These are phyloP conservation scores for Rhizoctonia solani DNA, from an alignment of 1,284 basidiomycete species.

Conservation along the genomic window DNA sequence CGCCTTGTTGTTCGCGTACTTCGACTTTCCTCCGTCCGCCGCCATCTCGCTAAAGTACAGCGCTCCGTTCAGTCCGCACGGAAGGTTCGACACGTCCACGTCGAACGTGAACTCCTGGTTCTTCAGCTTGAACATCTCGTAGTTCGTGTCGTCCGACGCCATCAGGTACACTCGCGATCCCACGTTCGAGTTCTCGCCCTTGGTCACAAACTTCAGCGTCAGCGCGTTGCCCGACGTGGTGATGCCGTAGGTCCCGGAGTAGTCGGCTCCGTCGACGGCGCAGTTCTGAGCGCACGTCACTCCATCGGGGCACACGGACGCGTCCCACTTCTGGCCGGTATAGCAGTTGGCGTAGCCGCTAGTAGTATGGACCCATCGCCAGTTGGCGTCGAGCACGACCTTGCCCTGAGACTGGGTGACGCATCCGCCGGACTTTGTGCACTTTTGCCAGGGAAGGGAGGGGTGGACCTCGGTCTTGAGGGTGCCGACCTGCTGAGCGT, in stretches of 20 bases:
- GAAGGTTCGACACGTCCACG: too few relatives aligned
- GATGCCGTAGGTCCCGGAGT: constrained; percentile 55
- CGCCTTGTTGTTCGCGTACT: constrained; percentile 58
- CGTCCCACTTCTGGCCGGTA: constrained; percentile 35
- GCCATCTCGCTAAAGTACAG: too few relatives aligned
- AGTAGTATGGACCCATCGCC: constrained; percentile 43
- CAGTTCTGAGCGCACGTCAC: constrained; percentile 56
- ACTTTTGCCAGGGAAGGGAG: constrained; percentile 33
- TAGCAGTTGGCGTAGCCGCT: not conserved
- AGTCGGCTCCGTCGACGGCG: constrained; percentile 63
- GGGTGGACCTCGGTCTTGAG: constrained; percentile 37
- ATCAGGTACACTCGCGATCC: constrained; percentile 62
- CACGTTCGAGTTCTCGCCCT: constrained; percentile 54
- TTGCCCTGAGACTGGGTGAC: constrained; percentile 19
- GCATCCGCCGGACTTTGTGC: too few relatives aligned
- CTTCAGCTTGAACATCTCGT: constrained; percentile 60
- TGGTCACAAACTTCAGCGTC: constrained; percentile 57
- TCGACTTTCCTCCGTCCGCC: constrained; percentile 57
- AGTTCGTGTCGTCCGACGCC: constrained; percentile 48
- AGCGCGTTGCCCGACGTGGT: constrained; percentile 54
- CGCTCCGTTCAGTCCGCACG: too few relatives aligned
- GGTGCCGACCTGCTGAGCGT: constrained; percentile 38
- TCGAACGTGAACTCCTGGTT: too few relatives aligned
- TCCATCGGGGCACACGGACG: constrained; percentile 53
- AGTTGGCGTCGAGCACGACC: constrained; percentile 38